Percentiles rank a stretch among this genome's conserved stretches.
These are phyloP conservation scores for Fusarium sp. DNA, from an alignment of 2,329 filamentous ascomycete species.

Conservation along the genomic window DNA sequence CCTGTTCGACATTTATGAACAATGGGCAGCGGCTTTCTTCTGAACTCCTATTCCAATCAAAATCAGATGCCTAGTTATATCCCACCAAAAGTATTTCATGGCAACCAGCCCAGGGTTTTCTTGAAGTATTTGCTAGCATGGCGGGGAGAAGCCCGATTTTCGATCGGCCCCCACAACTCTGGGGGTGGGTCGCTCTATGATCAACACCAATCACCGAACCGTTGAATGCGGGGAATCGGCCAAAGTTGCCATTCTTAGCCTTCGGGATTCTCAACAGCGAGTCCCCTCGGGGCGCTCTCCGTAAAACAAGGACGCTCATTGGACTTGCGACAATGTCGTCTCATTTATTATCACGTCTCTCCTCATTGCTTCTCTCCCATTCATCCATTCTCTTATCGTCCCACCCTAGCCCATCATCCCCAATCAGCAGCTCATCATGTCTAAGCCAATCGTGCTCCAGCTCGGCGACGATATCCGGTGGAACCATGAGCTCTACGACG, in stretches of 20 bases:
- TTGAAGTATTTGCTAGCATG: too few species aligned
- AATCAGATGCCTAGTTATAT: too few species aligned
- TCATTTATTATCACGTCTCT: conserved; percentile 5
- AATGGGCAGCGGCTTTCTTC: too few species aligned
- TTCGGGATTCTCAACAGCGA: conserved; percentile 35
- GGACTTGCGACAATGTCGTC: conserved; percentile 6
- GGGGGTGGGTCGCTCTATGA: conserved; percentile 17
- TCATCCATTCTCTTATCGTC: background rate
- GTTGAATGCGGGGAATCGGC: background rate
- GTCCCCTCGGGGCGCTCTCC: conserved; percentile 40
- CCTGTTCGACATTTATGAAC: too few species aligned
- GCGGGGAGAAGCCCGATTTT: conserved; percentile 38
- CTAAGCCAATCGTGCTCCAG: conserved; percentile 49
- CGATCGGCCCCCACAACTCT: conserved; percentile 25
- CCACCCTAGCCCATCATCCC: background rate
- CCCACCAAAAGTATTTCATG: too few species aligned
- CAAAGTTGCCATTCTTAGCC: conserved; percentile 26
- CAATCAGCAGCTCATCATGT: conserved; percentile 26
- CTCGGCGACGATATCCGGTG: conserved; percentile 49
- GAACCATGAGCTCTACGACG: conserved; percentile 47
- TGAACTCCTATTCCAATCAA: too few species aligned
- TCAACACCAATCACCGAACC: conserved; percentile 14
- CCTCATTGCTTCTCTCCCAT: background rate
- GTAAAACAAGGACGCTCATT: conserved; percentile 20
- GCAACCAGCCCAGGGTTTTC: too few species aligned